Evolutionary conservation across 1,139 yeast genomes (phyloP).

Genomic region (Sugiyamaella pinicola): DNA sequence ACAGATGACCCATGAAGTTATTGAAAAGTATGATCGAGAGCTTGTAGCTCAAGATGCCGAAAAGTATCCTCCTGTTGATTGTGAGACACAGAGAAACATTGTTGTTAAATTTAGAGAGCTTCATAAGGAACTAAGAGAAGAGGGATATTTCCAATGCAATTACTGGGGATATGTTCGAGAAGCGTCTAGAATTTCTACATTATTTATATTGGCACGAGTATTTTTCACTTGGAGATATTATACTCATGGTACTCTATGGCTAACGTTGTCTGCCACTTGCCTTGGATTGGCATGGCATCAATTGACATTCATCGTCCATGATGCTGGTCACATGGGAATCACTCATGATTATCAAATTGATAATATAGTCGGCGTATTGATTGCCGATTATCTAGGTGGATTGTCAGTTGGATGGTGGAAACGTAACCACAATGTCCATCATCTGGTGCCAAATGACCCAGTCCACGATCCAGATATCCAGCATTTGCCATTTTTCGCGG

Average conservation of each 20-base stretch:
- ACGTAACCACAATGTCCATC: slow-evolving; percentile 88
- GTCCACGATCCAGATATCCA: slow-evolving; percentile 94
- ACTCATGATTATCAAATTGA: slow-evolving; percentile 82
- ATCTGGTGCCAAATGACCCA: slow-evolving; percentile 84
- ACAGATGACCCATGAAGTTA: slow-evolving; percentile 50
- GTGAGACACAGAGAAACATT: slow-evolving; percentile 61
- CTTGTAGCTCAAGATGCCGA: slow-evolving; percentile 57
- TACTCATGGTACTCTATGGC: slow-evolving; percentile 38
- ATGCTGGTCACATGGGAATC: slow-evolving; percentile 83
- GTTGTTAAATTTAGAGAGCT: slow-evolving; percentile 61
- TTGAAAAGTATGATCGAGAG: slow-evolving; percentile 59
- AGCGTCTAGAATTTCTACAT: slow-evolving; percentile 56
- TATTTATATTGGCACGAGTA: slow-evolving; percentile 55
- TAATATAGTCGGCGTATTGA: slow-evolving; percentile 67
- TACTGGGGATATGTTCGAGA: slow-evolving; percentile 74
- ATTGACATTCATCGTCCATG: slow-evolving; percentile 83
- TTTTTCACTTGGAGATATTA: slow-evolving; percentile 43
- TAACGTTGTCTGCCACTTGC: slow-evolving; percentile 59
- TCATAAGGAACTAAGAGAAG: slow-evolving; percentile 56
- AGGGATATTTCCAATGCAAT: slow-evolving; percentile 69
- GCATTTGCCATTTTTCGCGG: slow-evolving; percentile 89
- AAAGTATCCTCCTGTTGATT: slow-evolving; percentile 64
- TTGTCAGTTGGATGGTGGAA: slow-evolving; percentile 95
- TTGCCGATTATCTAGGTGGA: slow-evolving; percentile 86
- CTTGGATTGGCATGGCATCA: slow-evolving; percentile 90